Base-by-base conservation (phyloP, 108 stramenopile genomes). In the Stephanodiscus minutulus region DNA sequence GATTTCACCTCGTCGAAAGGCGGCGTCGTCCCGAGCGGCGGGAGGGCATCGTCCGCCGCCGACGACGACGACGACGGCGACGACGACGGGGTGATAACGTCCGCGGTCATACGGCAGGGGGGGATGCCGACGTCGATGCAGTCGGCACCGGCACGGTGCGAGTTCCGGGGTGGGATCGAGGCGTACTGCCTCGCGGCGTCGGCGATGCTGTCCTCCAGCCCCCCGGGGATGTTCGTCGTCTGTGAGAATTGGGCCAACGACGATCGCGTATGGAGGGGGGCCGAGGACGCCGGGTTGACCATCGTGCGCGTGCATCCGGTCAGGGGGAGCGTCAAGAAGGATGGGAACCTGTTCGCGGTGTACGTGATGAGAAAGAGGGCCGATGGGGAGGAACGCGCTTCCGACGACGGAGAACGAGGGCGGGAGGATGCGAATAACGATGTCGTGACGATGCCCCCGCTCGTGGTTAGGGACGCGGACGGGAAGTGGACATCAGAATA, bases 91-190 rank as follows among this genome's bases (percentile, higher is more conserved):
- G 60, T 59, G 17, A 70, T 79, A 3, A 68, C 58, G 6, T 12
- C 58, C 3, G 87, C 87, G 7, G 73, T 83, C 29, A 88, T 88
- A 27, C 35, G 68, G 24, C 82, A 86, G 46, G 85, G 88, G 13
- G 86, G 87, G 12, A 85, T 87, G 85, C 90, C 87, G 25, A 83
- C 85, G 5, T 74, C 77, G 15, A 77, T 79, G 77, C 85, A 88
- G 47, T 81, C 76, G 33, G 89, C 89, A 9, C 86, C 86, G 20
- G 86, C 87, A 24, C 74, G 86, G 24, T 91, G 85, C 53, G 90
- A 91, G 76, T 87, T 91, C 54, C 86, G 90, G 12, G 90, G 90
- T 21, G 87, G 87, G 15, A 76, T 91, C 28, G 90, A 91, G 60
- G 87, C 76, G 0, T 91, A 91, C 62, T 87, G 85, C 53, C 43